Base-by-base conservation (phyloP, 2,329 filamentous ascomycete species). In the Aspergillus sp. region DNA sequence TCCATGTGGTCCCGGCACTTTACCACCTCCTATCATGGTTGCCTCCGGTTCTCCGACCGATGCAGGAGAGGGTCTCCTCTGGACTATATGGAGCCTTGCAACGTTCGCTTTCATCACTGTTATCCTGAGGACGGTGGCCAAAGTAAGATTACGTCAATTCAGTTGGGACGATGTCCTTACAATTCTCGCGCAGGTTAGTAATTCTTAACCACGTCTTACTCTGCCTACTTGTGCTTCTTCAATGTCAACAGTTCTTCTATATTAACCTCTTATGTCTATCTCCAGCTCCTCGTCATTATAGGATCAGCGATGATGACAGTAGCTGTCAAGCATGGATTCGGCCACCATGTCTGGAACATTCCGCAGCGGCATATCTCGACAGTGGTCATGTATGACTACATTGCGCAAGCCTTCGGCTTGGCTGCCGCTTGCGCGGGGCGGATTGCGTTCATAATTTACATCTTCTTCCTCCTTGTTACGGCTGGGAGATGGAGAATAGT, bases 91-190 rank as follows among this genome's bases (percentile, higher is more conserved):
- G 48, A 39, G 33, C 6, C 35, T 49, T 8, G 39, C 43, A 8
- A 41, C 24, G 6, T 30, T 48, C 14, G 42, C 43, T 2, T 41
- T 46, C 22, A 0, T 46, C 8, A 31, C 38, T 2, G 19, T 49
- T 7, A 12, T 32, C 6, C 35, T 51, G 27, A 42, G 48, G 25
- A 30, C 49, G 8, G 8, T 31, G 28, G 44, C 48, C 5, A 51
- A 49, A 34, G 34, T 36, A 15, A 40, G 40, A 22, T 40, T 51
- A 4, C n/a, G 34, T 12, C 48, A 49, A 24, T 37, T 47, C 14
- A 45, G 38, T 2, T 32, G 27, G 24, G 48, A 51, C 39, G 48
- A 51, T 37, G n/a, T 41, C 14, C 36, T 51, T 2, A 48, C 47
- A 42, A 30, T 30, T n/a, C 42, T 36, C 22, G 42, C 47, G 15